Evolutionary conservation across 495 filamentous ascomycete genomes (phyloP), one percentile per base, ranked within the genome.

Genomic region (Podospora pseudopauciseta): DNA sequence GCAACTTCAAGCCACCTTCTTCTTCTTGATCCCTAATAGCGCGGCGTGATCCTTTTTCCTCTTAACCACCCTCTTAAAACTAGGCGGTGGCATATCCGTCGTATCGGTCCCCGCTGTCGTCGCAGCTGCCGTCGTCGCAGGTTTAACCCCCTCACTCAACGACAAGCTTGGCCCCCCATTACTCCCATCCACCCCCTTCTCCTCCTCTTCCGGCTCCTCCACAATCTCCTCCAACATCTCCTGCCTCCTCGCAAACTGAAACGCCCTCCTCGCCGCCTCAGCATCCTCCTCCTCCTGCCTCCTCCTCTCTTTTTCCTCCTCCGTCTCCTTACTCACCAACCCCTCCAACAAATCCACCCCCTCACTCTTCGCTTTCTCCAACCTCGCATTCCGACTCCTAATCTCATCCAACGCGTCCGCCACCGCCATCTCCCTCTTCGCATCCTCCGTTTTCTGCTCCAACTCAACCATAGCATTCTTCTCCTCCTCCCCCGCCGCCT

Each of bases 351-450:
- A 5, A 73, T 76, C 82, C 60, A 82, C 81, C 6, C 82, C 61
- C 30, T 88, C 88, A 67, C 86, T 82, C 65, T 90, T 88, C 65
- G 87, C 89, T 71, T 90, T 83, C 79, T 94, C 91, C 28, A 93
- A 86, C 71, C 92, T 84, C 19, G 95, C 96, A 82, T 98, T 99
- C 71, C 94, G 79, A 54, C 88, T 92, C 67, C 95, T 83, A 60
- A 98, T 97, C 80, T 98, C 93, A 79, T 99, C 96, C 70, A 99
- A 80, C 34, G 92, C 92, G 82, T 99, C 96, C 49, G 96, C 96
- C 71, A 98, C 91, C 60, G 89, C 91, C 96, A 99, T 98, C 81
- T 98, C 96, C 65, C 90, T 83, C 83, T 95, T 96, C n/a, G 93
- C 92, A 77, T 99, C 96, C 30, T 89, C 80, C 66, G 93, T 96